Conservation (phyloP, 495 filamentous ascomycete genomes). For the Neurospora cerealis region DNA sequence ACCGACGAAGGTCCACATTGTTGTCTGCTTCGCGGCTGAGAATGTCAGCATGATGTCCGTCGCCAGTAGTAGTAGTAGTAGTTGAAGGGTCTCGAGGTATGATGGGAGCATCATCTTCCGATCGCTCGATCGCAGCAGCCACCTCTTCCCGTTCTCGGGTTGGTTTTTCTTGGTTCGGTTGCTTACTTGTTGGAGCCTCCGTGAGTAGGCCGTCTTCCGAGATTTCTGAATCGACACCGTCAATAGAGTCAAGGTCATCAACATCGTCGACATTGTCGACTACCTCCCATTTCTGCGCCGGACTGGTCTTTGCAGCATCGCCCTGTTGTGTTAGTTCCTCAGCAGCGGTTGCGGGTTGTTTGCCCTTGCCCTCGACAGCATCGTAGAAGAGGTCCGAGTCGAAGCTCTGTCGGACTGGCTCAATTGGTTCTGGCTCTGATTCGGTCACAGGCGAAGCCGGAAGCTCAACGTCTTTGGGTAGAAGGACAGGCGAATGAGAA, state of each 20-base stretch:
- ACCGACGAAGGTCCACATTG: background rate
- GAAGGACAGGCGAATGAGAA: background rate
- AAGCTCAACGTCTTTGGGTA: background rate
- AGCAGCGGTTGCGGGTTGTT: background rate
- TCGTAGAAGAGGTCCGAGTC: background rate
- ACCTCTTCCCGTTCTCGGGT: background rate
- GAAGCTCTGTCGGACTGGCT: background rate
- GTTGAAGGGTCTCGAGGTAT: background rate
- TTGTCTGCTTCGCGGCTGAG: background rate
- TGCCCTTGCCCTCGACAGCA: background rate
- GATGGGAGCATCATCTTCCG: background rate
- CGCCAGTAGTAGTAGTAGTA: background rate
- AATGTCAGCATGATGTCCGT: background rate
- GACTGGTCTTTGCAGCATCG: background rate
- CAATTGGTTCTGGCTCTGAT: background rate
- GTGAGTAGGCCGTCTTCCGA: background rate
- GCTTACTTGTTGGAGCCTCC: background rate
- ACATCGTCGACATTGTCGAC: background rate
- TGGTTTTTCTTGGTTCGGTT: background rate
- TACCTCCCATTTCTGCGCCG: background rate
- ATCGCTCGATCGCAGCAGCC: background rate
- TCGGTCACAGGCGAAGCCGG: background rate
- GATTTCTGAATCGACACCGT: background rate
- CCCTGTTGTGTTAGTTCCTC: background rate
- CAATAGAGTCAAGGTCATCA: background rate